These are phyloP conservation scores for Sinapis alba DNA, from an alignment of 441 rosid species.

Conservation along the genomic window DNA sequence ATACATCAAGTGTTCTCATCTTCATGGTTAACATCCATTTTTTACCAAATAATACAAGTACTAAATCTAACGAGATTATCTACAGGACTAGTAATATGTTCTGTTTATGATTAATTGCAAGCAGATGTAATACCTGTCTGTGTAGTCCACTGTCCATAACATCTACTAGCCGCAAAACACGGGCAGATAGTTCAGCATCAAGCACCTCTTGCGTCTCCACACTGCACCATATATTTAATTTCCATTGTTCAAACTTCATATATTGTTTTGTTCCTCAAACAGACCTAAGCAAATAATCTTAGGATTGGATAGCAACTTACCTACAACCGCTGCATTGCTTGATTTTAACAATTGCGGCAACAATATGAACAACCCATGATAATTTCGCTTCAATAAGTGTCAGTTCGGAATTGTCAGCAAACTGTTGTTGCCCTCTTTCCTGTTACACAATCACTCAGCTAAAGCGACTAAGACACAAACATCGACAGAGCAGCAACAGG, in stretches of 20 bases:
- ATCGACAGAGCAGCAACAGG: slow-evolving; percentile 4
- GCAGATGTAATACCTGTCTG: slow-evolving; percentile 67
- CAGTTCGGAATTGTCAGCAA: slow-evolving; percentile 69
- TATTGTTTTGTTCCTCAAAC: slow-evolving; percentile 20
- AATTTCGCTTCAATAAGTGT: slow-evolving; percentile 92
- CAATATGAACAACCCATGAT: slow-evolving; percentile 95
- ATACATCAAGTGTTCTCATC: slow-evolving; percentile 19
- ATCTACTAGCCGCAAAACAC: slow-evolving; percentile 89
- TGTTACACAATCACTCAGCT: slow-evolving; percentile 43
- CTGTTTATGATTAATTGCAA: background rate
- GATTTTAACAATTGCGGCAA: slow-evolving; percentile 93
- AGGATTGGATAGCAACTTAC: slow-evolving; percentile 47
- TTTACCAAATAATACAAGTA: slow-evolving; percentile 11
- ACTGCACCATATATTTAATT: slow-evolving; percentile 51
- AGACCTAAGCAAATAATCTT: slow-evolving; percentile 22
- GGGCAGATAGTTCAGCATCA: slow-evolving; percentile 99
- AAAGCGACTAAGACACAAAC: slow-evolving; percentile 8
- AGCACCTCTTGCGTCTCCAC: slow-evolving; percentile 95
- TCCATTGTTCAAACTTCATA: slow-evolving; percentile 24
- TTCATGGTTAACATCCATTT: slow-evolving; percentile 12
- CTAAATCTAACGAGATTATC: slow-evolving; percentile 6
- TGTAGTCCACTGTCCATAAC: slow-evolving; percentile 95
- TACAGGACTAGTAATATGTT: background rate
- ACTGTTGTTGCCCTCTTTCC: slow-evolving; percentile 80
- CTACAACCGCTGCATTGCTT: slow-evolving; percentile 92